A percentile compares a stretch with the other conserved stretches of the same genome.
phyloP scores from a whole-genome alignment of 164 flowering plant genomes.

The Houttuynia cordata region DNA sequence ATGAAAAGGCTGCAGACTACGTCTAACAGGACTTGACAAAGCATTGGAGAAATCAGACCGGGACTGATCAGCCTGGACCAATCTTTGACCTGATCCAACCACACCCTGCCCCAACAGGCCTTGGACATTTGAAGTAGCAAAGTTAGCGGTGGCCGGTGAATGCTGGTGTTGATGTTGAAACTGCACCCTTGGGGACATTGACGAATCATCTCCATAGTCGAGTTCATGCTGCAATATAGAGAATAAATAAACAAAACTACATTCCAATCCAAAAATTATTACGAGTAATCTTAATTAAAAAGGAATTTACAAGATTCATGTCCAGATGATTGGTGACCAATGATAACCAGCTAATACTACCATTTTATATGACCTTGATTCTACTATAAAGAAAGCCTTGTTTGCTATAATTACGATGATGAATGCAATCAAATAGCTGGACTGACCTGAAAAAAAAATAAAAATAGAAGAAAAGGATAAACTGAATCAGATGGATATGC shows the following conservation, averaged over 20 bases:
- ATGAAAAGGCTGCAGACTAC: slow-evolving; percentile 44
- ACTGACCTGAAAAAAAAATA: too few relatives aligned
- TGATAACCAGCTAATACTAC: neutral
- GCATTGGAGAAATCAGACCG: slow-evolving; percentile 57
- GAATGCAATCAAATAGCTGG: too few relatives aligned
- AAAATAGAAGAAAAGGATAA: too few relatives aligned
- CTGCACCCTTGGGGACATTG: slow-evolving; percentile 45
- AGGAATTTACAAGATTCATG: neutral
- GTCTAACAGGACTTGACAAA: slow-evolving; percentile 47
- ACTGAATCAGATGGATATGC: too few relatives aligned
- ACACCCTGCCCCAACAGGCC: slow-evolving; percentile 23
- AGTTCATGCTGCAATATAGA: slow-evolving; percentile 53
- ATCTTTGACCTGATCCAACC: slow-evolving; percentile 23
- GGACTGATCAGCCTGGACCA: slow-evolving; percentile 38
- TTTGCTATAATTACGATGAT: too few relatives aligned
- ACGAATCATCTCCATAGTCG: slow-evolving; percentile 40
- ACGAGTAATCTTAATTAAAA: too few relatives aligned
- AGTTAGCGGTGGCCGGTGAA: slow-evolving; percentile 5
- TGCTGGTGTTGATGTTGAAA: slow-evolving; percentile 34
- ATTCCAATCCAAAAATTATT: neutral
- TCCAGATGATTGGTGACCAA: neutral
- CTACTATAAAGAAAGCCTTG: neutral
- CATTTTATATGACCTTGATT: neutral
- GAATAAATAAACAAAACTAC: neutral
- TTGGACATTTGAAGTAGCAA: slow-evolving; percentile 15